Conservation (phyloP, 352 stramenopile species). For the Globisporangium canariense region DNA sequence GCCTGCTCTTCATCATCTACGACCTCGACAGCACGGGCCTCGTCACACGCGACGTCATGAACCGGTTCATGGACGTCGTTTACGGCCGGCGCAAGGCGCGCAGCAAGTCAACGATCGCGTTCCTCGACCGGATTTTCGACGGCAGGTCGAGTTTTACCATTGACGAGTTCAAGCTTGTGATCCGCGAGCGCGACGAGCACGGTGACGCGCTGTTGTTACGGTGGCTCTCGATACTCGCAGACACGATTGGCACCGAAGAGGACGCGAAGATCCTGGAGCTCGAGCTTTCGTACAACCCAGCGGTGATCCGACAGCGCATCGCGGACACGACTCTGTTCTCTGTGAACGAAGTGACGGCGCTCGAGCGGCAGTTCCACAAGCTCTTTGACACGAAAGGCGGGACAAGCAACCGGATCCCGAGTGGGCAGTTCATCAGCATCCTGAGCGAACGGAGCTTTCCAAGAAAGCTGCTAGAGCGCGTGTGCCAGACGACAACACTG, state of each 20-base stretch:
- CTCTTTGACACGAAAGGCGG: conserved; percentile 74
- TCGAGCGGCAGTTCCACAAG: conserved; percentile 80
- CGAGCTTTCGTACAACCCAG: conserved; percentile 76
- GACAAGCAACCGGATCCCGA: conserved; percentile 61
- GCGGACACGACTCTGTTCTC: conserved; percentile 69
- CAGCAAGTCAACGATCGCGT: conserved; percentile 34
- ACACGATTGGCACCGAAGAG: conserved; percentile 67
- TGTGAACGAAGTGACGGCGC: conserved; percentile 57
- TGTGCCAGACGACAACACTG: conserved; percentile 39
- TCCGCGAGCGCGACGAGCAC: conserved; percentile 46
- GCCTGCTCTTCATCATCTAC: conserved; percentile 84
- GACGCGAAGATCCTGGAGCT: conserved; percentile 68
- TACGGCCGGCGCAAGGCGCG: conserved; percentile 62
- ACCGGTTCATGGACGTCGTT: conserved; percentile 84
- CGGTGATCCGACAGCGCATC: conserved; percentile 77
- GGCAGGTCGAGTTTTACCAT: conserved; percentile 38
- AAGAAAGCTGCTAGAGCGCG: conserved; percentile 34
- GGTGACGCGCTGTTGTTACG: conserved; percentile 57
- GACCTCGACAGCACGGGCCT: conserved; percentile 63
- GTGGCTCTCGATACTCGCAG: conserved; percentile 61
- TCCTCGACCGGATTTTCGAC: conserved; percentile 63
- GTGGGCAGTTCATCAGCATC: conserved; percentile 52
- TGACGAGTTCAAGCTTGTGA: conserved; percentile 57
- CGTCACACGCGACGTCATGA: conserved; percentile 64
- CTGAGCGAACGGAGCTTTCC: conserved; percentile 48